Percentiles rank a stretch among this genome's conserved stretches.
These are phyloP conservation scores for Sodiomyces alkalinus DNA, from an alignment of 2,329 filamentous ascomycete species.

Conservation along the genomic window DNA sequence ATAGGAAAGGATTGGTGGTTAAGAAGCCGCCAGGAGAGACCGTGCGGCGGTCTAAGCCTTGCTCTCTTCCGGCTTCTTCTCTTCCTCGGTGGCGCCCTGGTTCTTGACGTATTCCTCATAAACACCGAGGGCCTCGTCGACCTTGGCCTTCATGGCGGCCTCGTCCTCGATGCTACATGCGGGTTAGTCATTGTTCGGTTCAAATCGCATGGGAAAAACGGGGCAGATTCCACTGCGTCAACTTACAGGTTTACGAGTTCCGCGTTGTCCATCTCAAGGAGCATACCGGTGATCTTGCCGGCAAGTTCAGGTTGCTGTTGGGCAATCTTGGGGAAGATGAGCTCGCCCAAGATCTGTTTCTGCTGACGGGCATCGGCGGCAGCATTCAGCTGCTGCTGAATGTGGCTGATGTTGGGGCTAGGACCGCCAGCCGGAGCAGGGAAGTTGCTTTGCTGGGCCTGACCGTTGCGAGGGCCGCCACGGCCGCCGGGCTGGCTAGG, in stretches of 20 bases:
- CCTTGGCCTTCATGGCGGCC: slow-evolving; percentile 78
- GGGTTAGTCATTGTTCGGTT: slow-evolving; percentile 5
- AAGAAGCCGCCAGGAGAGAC: slow-evolving; percentile 3
- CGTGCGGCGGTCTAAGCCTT: slow-evolving; percentile 20
- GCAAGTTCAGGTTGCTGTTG: slow-evolving; percentile 87
- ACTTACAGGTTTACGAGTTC: slow-evolving; percentile 94
- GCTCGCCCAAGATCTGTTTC: slow-evolving; percentile 97
- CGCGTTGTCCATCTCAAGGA: slow-evolving; percentile 95
- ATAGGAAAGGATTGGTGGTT: slow-evolving; percentile 8
- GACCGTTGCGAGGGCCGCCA: slow-evolving; percentile 25
- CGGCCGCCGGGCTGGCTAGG: slow-evolving; percentile 24
- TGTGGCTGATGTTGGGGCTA: slow-evolving; percentile 10
- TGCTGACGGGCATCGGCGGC: slow-evolving; percentile 57
- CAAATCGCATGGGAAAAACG: background rate
- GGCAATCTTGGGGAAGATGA: slow-evolving; percentile 97
- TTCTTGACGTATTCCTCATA: slow-evolving; percentile 98
- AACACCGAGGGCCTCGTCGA: slow-evolving; percentile 90
- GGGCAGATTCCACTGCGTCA: background rate
- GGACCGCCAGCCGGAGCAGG: slow-evolving; percentile 28
- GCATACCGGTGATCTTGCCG: slow-evolving; percentile 99
- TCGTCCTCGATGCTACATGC: slow-evolving; percentile 73
- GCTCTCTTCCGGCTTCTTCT: slow-evolving; percentile 31
- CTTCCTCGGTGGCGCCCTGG: slow-evolving; percentile 41
- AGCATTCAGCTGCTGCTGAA: slow-evolving; percentile 42
- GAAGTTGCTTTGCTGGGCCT: slow-evolving; percentile 21